These are phyloP conservation scores for Calonectria crousiana DNA, from an alignment of 2,329 filamentous ascomycete genomes.

Conservation along the genomic window DNA sequence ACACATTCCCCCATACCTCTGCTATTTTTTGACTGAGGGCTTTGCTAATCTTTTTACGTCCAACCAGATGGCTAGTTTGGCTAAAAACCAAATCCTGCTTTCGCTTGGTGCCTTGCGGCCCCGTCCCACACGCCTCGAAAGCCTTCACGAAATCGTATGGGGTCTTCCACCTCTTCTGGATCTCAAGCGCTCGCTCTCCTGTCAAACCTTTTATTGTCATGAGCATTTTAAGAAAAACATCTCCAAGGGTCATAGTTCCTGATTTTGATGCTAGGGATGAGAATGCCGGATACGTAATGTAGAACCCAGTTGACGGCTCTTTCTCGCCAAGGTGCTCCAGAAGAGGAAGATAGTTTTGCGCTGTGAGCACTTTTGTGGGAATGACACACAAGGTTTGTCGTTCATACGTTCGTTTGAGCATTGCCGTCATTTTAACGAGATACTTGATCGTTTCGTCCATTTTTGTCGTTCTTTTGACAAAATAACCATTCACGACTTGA, in stretches of 20 bases:
- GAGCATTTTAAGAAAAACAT: constrained; percentile 86
- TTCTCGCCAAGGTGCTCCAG: constrained; percentile 69
- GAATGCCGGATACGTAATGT: constrained; percentile 79
- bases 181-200: constrained; percentile 82
- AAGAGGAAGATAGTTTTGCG: constrained; percentile 74
- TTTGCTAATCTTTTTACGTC: constrained; percentile 76
- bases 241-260: constrained; percentile 77
- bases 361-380: constrained; percentile 72
- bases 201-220: constrained; percentile 84
- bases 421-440: constrained; percentile 76
- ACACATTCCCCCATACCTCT: constrained; percentile 75
- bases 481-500: constrained; percentile 83
- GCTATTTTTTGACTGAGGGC: constrained; percentile 76
- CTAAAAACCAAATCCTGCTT: constrained; percentile 71
- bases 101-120: constrained; percentile 64
- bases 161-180: constrained; percentile 83
- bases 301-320: constrained; percentile 64
- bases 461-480: constrained; percentile 80
- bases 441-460: constrained; percentile 85
- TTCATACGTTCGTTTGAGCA: constrained; percentile 76
- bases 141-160: constrained; percentile 79
- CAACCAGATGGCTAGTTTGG: constrained; percentile 69
- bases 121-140: constrained; percentile 67
- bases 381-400: constrained; percentile 70
- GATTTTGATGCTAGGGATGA: constrained; percentile 81